These are phyloP conservation scores for Pichia sp. DNA, from an alignment of 1,139 yeast species.

Conservation along the genomic window DNA sequence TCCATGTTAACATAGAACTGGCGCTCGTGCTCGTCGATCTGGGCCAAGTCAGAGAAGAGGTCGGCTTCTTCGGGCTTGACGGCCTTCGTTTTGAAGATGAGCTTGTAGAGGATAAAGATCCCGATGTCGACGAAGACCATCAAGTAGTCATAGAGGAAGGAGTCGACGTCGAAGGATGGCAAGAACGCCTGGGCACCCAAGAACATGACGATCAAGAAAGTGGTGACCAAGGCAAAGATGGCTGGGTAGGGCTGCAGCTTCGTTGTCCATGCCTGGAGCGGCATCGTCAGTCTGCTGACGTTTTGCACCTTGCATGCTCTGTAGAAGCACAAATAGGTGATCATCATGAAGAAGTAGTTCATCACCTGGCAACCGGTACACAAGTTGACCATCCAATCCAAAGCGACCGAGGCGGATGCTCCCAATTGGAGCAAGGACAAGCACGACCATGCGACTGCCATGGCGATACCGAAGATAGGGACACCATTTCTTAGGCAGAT, in stretches of 20 bases:
- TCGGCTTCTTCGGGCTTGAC: conserved; percentile 46
- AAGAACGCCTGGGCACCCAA: conserved; percentile 41
- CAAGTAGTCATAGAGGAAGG: conserved; percentile 44
- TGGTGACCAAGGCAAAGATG: conserved; percentile 33
- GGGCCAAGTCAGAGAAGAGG: conserved; percentile 31
- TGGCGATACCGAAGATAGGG: conserved; percentile 31
- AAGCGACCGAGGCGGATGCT: conserved; percentile 38
- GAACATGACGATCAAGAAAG: conserved; percentile 36
- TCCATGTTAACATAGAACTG: conserved; percentile 7
- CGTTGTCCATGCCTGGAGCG: conserved; percentile 39
- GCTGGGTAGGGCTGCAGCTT: conserved; percentile 42
- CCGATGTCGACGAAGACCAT: conserved; percentile 39
- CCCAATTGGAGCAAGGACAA: conserved; percentile 41
- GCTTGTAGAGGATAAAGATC: conserved; percentile 38
- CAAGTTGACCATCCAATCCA: conserved; percentile 47
- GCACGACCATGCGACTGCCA: conserved; percentile 36
- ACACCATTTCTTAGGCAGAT: conserved; percentile 35
- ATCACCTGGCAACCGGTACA: conserved; percentile 49
- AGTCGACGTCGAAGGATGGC: conserved; percentile 41
- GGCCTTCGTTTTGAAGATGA: conserved; percentile 41
- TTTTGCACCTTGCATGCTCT: conserved; percentile 43
- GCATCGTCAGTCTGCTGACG: conserved; percentile 36
- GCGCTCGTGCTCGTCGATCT: conserved; percentile 27
- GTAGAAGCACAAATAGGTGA: conserved; percentile 44
- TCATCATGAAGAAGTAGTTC: conserved; percentile 45